These are phyloP conservation scores for Staphylotrichum longicolle DNA, from an alignment of 495 filamentous ascomycete species.

Conservation along the genomic window DNA sequence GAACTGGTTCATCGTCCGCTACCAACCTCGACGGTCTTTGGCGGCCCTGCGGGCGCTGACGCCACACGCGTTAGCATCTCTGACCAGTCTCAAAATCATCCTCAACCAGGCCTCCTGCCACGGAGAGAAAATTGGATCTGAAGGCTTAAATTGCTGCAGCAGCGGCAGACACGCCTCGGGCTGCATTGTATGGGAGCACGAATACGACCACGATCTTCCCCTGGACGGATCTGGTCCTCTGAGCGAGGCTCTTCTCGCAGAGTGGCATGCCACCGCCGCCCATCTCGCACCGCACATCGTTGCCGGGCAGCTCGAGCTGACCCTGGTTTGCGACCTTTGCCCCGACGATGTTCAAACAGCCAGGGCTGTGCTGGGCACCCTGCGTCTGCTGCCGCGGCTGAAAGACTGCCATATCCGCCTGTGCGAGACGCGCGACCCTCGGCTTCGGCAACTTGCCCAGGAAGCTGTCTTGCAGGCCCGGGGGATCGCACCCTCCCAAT, in stretches of 20 bases:
- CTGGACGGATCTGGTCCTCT: neutral
- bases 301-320: slow-evolving; percentile 7
- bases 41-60: slow-evolving; percentile 6
- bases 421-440: slow-evolving; percentile 6
- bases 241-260: neutral
- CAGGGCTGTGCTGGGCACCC: slow-evolving; percentile 8
- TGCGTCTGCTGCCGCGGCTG: slow-evolving; percentile 8
- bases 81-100: slow-evolving; percentile 12
- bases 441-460: slow-evolving; percentile 13
- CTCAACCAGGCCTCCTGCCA: slow-evolving; percentile 17
- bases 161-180: no score
- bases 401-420: slow-evolving; percentile 12
- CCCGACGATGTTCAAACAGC: slow-evolving; percentile 6
- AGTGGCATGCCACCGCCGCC: slow-evolving; percentile 13
- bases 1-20: slow-evolving; percentile 12
- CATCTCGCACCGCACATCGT: slow-evolving; percentile 3
- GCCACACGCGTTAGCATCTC: neutral
- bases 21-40: slow-evolving; percentile 1
- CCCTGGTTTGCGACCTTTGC: slow-evolving; percentile 10
- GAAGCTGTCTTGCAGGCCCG: slow-evolving; percentile 9
- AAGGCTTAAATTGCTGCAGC: neutral
- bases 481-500: neutral
- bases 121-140: neutral
- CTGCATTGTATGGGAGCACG: no score
- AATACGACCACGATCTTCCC: neutral